Percentiles rank a stretch among this genome's conserved stretches.
Conservation (phyloP, 495 filamentous ascomycete species). For the Neohortaea acidophila region DNA sequence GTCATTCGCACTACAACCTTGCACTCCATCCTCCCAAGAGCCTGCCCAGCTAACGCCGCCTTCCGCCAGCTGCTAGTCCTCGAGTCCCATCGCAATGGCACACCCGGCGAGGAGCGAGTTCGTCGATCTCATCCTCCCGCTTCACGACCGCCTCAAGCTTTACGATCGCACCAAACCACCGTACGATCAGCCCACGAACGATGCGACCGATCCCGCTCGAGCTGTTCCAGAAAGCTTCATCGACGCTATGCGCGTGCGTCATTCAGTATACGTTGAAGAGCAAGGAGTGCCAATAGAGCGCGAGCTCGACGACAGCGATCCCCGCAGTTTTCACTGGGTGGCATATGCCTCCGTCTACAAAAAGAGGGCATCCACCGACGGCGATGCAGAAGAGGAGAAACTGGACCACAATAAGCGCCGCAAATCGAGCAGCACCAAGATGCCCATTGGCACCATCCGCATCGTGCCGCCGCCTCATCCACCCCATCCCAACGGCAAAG, state of each 20-base stretch:
- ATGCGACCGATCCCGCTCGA: slow-evolving; percentile 29
- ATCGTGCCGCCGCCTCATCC: slow-evolving; percentile 63
- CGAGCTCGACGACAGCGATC: slow-evolving; percentile 71
- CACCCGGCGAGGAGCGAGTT: slow-evolving; percentile 14
- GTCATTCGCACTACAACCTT: too few relatives aligned
- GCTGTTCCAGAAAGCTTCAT: slow-evolving; percentile 45
- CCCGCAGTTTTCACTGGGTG: slow-evolving; percentile 68
- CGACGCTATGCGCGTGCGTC: slow-evolving; percentile 65
- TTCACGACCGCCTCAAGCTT: slow-evolving; percentile 12
- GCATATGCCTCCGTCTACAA: slow-evolving; percentile 44
- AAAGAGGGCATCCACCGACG: slow-evolving; percentile 11
- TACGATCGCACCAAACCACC: slow-evolving; percentile 31
- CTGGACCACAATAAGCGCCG: slow-evolving; percentile 5
- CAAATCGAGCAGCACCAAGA: slow-evolving; percentile 19
- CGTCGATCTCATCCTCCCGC: slow-evolving; percentile 14
- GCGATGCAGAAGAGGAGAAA: neutral
- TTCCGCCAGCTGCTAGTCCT: too few relatives aligned
- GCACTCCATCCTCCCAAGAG: too few relatives aligned
- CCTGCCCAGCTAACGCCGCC: too few relatives aligned
- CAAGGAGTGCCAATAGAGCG: slow-evolving; percentile 49
- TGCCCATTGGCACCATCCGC: slow-evolving; percentile 58
- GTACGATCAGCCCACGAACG: slow-evolving; percentile 30
- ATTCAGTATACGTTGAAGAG: slow-evolving; percentile 62
- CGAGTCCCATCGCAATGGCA: too few relatives aligned
- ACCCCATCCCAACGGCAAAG: slow-evolving; percentile 22